Base-by-base conservation (phyloP, 2,329 filamentous ascomycete species). In the Ceratocystis destructans region DNA sequence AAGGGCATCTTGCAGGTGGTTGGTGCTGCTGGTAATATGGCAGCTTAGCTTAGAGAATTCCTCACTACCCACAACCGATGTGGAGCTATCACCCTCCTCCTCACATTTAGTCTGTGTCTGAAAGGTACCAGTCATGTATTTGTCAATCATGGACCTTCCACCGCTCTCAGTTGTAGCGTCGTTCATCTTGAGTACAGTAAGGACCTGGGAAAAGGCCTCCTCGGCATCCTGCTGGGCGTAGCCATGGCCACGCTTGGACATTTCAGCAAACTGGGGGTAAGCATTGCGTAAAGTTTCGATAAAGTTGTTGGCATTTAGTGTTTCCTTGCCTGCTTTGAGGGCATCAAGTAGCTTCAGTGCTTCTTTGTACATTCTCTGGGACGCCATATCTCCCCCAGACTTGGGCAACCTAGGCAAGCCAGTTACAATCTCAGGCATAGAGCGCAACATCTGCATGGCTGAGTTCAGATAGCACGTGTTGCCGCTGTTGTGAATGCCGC, bases 381-480 rank as follows among this genome's bases (percentile, higher is more conserved):
- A 50, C 3, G 68, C 64, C 55, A 53, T 65, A 25, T 68, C 67
- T 62, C 81, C 82, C 2, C 89, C 89, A 68, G 96, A 77, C 62
- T 79, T 77, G 61, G 82, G 78, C 66, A 72, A 68, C 61, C 81
- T 84, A 68, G 79, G 73, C 59, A 99, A 81, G 71, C 90, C 84
- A 45, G 89, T 81, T 73, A 96, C 90, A 45, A 99, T 83, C 77
- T 99, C 94, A 7, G 94, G 94, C 68, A 99, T 90, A 64, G 87
- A 83, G 69, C 89, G 86, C 70, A 99, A 79, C 3, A 90, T 88
- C 76, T 99, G 95, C n/a, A 99, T 81, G 0, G 93, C 96, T 62
- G 94, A 94, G 80, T 99, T 99, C 73, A 97, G 86, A 75, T 99
- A 99, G 79, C 94, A 99, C 3, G 95, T 99, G 76, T 99, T 99